Evolutionary conservation across 441 rosid genomes (phyloP).

Genomic region (Aquilaria agallochum): DNA sequence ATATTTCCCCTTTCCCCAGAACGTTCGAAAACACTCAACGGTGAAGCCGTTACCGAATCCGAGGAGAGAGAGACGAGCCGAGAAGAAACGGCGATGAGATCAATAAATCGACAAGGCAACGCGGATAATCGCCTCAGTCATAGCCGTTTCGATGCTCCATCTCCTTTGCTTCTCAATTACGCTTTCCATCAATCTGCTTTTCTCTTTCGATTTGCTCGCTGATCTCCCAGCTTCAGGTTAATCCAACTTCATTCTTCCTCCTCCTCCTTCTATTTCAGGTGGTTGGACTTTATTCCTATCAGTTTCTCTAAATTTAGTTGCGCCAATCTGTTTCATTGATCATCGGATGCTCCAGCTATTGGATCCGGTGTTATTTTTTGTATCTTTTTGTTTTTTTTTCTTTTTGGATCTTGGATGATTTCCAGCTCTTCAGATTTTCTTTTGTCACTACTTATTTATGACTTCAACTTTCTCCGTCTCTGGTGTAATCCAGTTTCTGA

Average conservation of each 20-base stretch:
- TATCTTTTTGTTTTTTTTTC: not conserved
- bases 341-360: not conserved
- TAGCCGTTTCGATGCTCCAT: slow-evolving; percentile 10
- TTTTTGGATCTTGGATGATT: not conserved
- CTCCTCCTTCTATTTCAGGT: slow-evolving; percentile 6
- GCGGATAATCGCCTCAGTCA: slow-evolving; percentile 10
- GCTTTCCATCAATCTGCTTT: not conserved
- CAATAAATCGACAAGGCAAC: slow-evolving; percentile 4
- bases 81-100: slow-evolving; percentile 8
- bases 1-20: too few relatives aligned
- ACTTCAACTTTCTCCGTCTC: too few relatives aligned
- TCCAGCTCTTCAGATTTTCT: not conserved
- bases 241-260: not conserved
- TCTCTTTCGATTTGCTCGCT: not conserved
- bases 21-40: not conserved
- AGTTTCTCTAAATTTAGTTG: not conserved
- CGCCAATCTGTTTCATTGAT: not conserved
- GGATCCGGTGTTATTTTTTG: not conserved
- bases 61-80: slow-evolving; percentile 1
- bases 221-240: not conserved
- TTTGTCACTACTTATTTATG: not conserved
- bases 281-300: not conserved
- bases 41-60: slow-evolving; percentile 12
- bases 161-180: not conserved
- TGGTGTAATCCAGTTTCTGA: not conserved